Evolutionary conservation across 805 yeast species (phyloP).

Genomic region (Candida arabinofermentans): DNA sequence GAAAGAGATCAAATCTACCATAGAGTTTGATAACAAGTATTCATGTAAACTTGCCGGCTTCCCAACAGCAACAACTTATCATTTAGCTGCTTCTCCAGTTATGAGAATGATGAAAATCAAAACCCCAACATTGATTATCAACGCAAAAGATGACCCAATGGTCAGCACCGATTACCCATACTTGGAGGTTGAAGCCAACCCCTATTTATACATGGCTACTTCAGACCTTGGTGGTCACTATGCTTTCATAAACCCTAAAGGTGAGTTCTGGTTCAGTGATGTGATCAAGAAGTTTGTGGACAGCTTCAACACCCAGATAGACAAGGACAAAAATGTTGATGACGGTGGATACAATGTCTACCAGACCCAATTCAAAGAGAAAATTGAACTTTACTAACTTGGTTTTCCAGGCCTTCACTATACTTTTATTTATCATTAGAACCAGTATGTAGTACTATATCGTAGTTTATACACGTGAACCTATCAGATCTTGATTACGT

Average conservation of each 20-base stretch:
- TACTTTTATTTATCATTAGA: no score
- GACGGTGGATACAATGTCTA: constrained; percentile 18
- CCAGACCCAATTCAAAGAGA: constrained; percentile 17
- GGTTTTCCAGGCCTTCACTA: no score
- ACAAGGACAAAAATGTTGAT: constrained; percentile 7
- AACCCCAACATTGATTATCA: constrained; percentile 59
- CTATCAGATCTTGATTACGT: no score
- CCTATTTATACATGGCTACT: constrained; percentile 52
- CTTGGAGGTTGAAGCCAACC: constrained; percentile 47
- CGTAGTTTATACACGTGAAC: no score
- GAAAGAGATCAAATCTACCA: constrained; percentile 37
- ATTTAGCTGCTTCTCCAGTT: constrained; percentile 60
- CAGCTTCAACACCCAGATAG: constrained; percentile 30
- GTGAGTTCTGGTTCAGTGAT: constrained; percentile 45
- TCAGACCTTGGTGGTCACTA: constrained; percentile 73
- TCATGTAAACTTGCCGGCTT: constrained; percentile 64
- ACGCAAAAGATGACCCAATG: constrained; percentile 66
- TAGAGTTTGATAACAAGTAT: constrained; percentile 58
- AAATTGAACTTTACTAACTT: constrained; percentile 10
- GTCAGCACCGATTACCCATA: constrained; percentile 51
- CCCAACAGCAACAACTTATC: constrained; percentile 57
- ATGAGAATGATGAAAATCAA: constrained; percentile 51
- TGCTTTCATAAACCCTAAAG: constrained; percentile 42
- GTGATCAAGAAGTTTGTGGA: constrained; percentile 38
- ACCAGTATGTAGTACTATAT: no score